A percentile compares a stretch with the other conserved stretches of the same genome.
phyloP scores from a whole-genome alignment of 2,329 filamentous ascomycete genomes.

The Sphaerostilbella broomeana region DNA sequence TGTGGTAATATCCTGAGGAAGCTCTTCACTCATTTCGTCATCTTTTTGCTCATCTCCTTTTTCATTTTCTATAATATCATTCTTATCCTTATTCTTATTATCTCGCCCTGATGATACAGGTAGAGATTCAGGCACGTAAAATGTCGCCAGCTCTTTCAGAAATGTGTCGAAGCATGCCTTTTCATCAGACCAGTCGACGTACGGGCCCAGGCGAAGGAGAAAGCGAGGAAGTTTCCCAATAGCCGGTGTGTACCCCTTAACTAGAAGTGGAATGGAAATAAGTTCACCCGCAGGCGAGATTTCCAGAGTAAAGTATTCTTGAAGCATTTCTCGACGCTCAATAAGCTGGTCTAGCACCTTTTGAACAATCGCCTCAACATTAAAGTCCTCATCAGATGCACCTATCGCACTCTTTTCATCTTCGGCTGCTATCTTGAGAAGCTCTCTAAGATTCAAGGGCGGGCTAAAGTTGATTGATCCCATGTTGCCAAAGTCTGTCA shows the following conservation, averaged over 20 bases:
- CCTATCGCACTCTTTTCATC: constrained; percentile 50
- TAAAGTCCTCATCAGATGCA: constrained; percentile 48
- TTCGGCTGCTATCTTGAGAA: constrained; percentile 68
- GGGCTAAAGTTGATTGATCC: constrained; percentile 75
- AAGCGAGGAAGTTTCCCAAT: constrained; percentile 85
- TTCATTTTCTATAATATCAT: neutral
- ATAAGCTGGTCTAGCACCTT: constrained; percentile 63
- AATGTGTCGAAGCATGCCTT: constrained; percentile 80
- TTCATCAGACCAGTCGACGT: constrained; percentile 81
- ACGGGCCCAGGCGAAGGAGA: constrained; percentile 77
- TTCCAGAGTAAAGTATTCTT: constrained; percentile 86
- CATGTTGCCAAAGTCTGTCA: constrained; percentile 95
- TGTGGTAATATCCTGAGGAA: constrained; percentile 45
- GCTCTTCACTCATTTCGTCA: constrained; percentile 28
- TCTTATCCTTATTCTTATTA: constrained; percentile 11
- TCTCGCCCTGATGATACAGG: constrained; percentile 50
- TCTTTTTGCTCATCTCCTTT: constrained; percentile 11
- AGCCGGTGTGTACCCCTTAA: constrained; percentile 83
- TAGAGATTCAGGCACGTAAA: constrained; percentile 83
- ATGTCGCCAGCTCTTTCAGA: constrained; percentile 76
- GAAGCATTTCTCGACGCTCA: constrained; percentile 74
- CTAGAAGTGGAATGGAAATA: constrained; percentile 69
- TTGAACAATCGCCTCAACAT: constrained; percentile 59
- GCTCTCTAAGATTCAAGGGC: constrained; percentile 60
- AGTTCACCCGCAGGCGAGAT: constrained; percentile 74